phyloP scores from a whole-genome alignment of 805 yeast genomes.

The Maudiozyma barnettii region DNA sequence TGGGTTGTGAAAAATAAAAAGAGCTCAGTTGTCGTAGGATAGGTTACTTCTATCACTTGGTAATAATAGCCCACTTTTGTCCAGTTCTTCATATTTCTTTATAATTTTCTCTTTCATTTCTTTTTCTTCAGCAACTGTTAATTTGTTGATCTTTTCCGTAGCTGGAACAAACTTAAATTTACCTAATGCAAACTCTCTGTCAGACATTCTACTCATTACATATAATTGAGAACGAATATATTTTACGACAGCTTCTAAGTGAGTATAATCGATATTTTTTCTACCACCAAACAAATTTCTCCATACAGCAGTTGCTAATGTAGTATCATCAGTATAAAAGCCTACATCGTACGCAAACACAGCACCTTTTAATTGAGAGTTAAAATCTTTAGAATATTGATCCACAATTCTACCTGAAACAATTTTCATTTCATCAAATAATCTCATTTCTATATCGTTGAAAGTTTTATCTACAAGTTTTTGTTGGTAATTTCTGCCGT shows the following conservation, averaged over 20 bases:
- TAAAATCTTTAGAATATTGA: constrained; percentile 80
- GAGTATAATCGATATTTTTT: constrained; percentile 68
- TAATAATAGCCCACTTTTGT: constrained; percentile 33
- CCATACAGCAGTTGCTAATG: constrained; percentile 74
- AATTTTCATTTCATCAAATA: constrained; percentile 80
- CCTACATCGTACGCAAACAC: constrained; percentile 92
- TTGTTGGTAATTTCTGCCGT: constrained; percentile 85
- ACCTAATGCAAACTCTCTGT: constrained; percentile 89
- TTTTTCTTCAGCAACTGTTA: constrained; percentile 56
- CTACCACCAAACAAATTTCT: constrained; percentile 87
- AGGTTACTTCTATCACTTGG: constrained; percentile 53
- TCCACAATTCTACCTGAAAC: constrained; percentile 73
- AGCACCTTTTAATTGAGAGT: constrained; percentile 81
- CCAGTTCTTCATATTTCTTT: constrained; percentile 43
- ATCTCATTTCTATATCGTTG: constrained; percentile 77
- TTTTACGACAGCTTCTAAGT: constrained; percentile 80
- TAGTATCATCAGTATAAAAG: constrained; percentile 64
- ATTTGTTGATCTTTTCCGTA: constrained; percentile 61
- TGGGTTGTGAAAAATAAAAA: not conserved
- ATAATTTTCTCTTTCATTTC: constrained; percentile 42
- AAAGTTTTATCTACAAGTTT: constrained; percentile 82
- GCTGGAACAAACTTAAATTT: constrained; percentile 79
- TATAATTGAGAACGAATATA: constrained; percentile 85
- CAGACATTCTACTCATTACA: constrained; percentile 75
- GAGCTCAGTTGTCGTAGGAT: constrained; percentile 37